These are phyloP conservation scores for Escovopsis sp. DNA, from an alignment of 2,329 filamentous ascomycete genomes.

Conservation along the genomic window DNA sequence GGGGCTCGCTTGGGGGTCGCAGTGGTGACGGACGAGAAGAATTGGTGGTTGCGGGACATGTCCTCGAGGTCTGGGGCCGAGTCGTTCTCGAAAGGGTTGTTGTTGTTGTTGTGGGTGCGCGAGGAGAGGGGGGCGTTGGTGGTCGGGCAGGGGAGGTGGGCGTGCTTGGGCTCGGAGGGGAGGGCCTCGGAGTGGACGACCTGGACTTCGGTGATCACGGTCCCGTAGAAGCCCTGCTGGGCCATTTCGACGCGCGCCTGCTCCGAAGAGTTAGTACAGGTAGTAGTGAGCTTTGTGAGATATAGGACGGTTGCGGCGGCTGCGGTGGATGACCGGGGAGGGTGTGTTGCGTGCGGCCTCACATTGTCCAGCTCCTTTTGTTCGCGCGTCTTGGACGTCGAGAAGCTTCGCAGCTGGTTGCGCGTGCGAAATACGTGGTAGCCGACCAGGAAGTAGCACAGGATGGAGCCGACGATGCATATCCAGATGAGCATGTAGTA, in stretches of 20 bases:
- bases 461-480: slow-evolving; percentile 37
- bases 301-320: too few relatives aligned
- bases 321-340: too few relatives aligned
- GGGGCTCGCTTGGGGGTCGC: slow-evolving; percentile 3
- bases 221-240: slow-evolving; percentile 28
- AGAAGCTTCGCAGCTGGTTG: slow-evolving; percentile 38
- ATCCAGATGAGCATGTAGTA: slow-evolving; percentile 48
- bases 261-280: slow-evolving; percentile 1
- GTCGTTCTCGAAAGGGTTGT: slow-evolving; percentile 11
- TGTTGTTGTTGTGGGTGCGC: slow-evolving; percentile 2
- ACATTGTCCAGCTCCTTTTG: slow-evolving; percentile 18
- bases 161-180: slow-evolving; percentile 11
- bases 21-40: slow-evolving; percentile 20
- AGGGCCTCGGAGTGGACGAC: slow-evolving; percentile 19
- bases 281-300: too few relatives aligned
- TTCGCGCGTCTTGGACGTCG: slow-evolving; percentile 19
- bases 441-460: slow-evolving; percentile 42
- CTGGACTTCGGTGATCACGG: slow-evolving; percentile 37
- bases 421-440: slow-evolving; percentile 44
- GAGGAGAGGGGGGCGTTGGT: too few relatives aligned
- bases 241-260: slow-evolving; percentile 12
- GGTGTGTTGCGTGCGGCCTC: slow-evolving; percentile 2
- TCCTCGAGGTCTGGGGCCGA: slow-evolving; percentile 6
- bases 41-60: slow-evolving; percentile 13
- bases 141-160: slow-evolving; percentile 5